Base-by-base conservation (phyloP, 192 early-diverging fungal species). In the Linderina pennispora region DNA sequence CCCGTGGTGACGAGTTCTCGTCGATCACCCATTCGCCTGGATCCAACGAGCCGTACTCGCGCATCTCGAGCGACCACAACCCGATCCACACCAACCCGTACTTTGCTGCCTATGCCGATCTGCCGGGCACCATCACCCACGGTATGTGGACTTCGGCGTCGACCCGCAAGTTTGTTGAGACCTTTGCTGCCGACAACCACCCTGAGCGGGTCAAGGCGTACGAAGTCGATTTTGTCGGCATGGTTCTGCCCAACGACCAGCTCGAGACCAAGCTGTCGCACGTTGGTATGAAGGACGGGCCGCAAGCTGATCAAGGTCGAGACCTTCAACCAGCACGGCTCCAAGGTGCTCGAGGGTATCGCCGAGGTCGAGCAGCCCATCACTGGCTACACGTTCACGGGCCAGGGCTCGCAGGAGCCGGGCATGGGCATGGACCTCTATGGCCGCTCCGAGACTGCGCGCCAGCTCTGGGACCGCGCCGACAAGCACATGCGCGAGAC, bases 341-440 rank as follows among this genome's bases (percentile, higher is more conserved):
- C 64, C 23, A 55, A 58, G 36, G 87, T 97, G 34, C 77, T 97
- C 25, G 81, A 78, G 43, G 91, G 94, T 45, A 85, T 82, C 36
- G 94, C 94, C 40, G 86, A 97, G 74, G 90, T 97, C 34, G 88
- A 93, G 52, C 94, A 97, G 74, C 84, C 89, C 21, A 76, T 80
- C 43, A 92, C 91, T 20, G 83, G 84, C 43, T 97, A 90, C 57
- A 89, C 92, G 10, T 97, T 97, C 60, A 97, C 93, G 41, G 93
- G 93, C 33, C 93, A 97, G 62, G 93, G 93, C 68, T 91, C 93
- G 48, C 93, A 97, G 67, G 90, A 93, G 69, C 76, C 80, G 26
- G 90, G 91, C 42, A 97, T 97, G 93, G 91, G 90, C 43, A 97
- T 93, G 90, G 88, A 86, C 33, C 80, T 97, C 15, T 97, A 93